A percentile compares a stretch with the other conserved stretches of the same genome.
phyloP scores from a whole-genome alignment of 2,329 filamentous ascomycete genomes.

The Fusarium devonianum region DNA sequence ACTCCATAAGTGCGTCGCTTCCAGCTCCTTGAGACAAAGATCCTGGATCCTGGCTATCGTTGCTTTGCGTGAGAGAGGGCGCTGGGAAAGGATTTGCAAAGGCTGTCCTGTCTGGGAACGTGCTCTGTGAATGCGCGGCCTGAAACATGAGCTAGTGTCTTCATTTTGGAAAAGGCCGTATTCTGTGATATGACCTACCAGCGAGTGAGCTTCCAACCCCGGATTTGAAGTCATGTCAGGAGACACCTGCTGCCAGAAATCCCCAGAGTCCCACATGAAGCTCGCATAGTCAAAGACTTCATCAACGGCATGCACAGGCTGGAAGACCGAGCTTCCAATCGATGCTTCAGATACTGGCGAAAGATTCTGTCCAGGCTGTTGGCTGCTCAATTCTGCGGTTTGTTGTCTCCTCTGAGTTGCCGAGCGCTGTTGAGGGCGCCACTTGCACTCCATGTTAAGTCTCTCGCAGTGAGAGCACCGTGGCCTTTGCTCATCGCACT shows the following conservation, averaged over 20 bases:
- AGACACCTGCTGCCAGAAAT: slow-evolving; percentile 47
- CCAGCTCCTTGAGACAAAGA: slow-evolving; percentile 11
- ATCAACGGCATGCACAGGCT: slow-evolving; percentile 46
- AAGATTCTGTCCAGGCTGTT: slow-evolving; percentile 29
- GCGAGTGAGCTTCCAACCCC: slow-evolving; percentile 35
- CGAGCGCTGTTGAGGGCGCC: slow-evolving; percentile 49
- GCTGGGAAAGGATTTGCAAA: slow-evolving; percentile 32
- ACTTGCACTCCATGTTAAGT: slow-evolving; percentile 60
- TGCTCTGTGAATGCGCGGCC: slow-evolving; percentile 35
- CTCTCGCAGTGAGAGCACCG: slow-evolving; percentile 60
- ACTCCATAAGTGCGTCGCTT: slow-evolving; percentile 51
- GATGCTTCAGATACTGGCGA: slow-evolving; percentile 43
- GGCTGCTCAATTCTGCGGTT: slow-evolving; percentile 6
- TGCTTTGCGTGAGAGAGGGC: slow-evolving; percentile 32
- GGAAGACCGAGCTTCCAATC: slow-evolving; percentile 36
- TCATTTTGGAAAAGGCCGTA: not conserved
- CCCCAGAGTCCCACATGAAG: slow-evolving; percentile 56
- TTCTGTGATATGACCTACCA: slow-evolving; percentile 22
- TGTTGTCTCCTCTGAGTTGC: slow-evolving; percentile 30
- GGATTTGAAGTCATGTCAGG: slow-evolving; percentile 35
- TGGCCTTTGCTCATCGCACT: slow-evolving; percentile 59
- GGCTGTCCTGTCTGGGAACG: slow-evolving; percentile 36
- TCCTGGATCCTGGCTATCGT: slow-evolving; percentile 22
- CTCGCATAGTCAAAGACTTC: slow-evolving; percentile 57
- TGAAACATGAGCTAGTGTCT: slow-evolving; percentile 9